Evolutionary conservation across 1,139 yeast species (phyloP), one percentile per base, ranked within the genome.

Genomic region (Wickerhamomyces sp.): DNA sequence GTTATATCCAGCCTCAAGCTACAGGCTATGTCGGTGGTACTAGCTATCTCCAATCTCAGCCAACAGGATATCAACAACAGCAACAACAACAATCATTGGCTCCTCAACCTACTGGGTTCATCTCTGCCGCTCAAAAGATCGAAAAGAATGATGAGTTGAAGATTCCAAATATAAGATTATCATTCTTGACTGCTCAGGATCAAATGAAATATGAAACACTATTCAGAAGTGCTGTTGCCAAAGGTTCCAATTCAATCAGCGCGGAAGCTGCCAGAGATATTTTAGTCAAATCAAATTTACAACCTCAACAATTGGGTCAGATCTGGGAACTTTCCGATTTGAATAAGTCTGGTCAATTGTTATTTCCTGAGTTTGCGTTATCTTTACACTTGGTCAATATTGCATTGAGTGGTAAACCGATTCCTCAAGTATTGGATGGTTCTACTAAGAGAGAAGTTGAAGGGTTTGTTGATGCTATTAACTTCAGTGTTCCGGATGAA

Each of bases 351-450:
- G 98, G 98, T 1, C 75, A 82, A 40, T 75, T 93, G 50, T 68
- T 91, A 53, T 93, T 91, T 61, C 99, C 99, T 1, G 98, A 93
- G 64, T 93, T 93, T 71, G 96, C 96, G 11, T 73, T 91, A 57
- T 91, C 96, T 13, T 83, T 93, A 74, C 94, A 89, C 63, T 73
- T 93, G 57, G 90, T 96, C 61, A 85, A 88, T 55, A 67, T 80
- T 60, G 85, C 85, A 0, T 72, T 88, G 57, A 80, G 79, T 56
- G 96, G 96, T 30, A 90, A 86, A 52, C 70, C 83, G 6, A 71
- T 91, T 48, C 98, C 98, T 2, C 72, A 73, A 34, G 71, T 71
- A 34, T 68, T 93, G 51, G 96, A 95, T 18, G 78, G 78, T 14
- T 82, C 76, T 55, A 81, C 91, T 70, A 72, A 73, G 57, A 87